These are phyloP conservation scores for Beta lomatogona DNA, from an alignment of 179 eudicot genomes.

Conservation along the genomic window DNA sequence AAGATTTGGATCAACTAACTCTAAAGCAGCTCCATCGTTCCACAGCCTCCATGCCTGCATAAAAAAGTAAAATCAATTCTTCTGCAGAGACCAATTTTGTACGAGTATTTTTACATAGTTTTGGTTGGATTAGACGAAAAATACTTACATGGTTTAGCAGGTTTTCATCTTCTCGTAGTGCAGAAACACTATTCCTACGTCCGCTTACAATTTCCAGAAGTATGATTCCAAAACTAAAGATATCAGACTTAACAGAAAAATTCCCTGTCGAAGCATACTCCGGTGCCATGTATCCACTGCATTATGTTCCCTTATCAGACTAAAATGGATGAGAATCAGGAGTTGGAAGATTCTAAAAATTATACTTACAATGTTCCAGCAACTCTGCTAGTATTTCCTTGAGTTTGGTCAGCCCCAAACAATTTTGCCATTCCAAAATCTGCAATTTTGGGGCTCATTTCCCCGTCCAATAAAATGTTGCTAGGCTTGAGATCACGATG, in stretches of 20 bases:
- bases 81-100: no score
- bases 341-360: no score
- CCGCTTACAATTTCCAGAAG: conserved; percentile 34
- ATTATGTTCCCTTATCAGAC: neutral
- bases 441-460: conserved; percentile 33
- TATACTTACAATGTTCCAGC: conserved; percentile 22
- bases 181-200: neutral
- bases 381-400: conserved; percentile 3
- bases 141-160: conserved; percentile 24
- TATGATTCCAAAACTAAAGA: conserved; percentile 37
- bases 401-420: conserved; percentile 29
- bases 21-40: conserved; percentile 24
- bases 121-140: neutral
- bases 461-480: conserved; percentile 35
- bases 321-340: neutral
- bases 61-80: no score
- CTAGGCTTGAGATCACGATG: conserved; percentile 7
- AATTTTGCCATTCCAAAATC: conserved; percentile 30
- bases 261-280: conserved; percentile 32
- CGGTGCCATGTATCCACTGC: conserved; percentile 41
- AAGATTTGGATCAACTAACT: conserved; percentile 32
- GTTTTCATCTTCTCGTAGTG: conserved; percentile 1
- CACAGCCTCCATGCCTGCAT: conserved; percentile 44
- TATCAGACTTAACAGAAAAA: conserved; percentile 34
- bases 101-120: no score